Base-by-base conservation (phyloP, 2,329 filamentous ascomycete species). In the Alternaria conjuncta region DNA sequence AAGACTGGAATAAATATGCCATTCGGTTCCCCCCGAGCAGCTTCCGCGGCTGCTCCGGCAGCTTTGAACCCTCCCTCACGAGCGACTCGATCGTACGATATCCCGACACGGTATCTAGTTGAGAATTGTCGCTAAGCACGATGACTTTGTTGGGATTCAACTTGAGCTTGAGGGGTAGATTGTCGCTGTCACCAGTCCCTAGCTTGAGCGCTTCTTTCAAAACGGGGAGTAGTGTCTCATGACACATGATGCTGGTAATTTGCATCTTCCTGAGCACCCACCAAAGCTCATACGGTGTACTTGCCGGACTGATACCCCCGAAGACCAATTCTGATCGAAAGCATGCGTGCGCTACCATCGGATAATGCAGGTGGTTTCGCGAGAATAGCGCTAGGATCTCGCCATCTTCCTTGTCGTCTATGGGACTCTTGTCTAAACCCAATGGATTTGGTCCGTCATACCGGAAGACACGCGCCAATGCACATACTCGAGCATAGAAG, bases 231-330 rank as follows among this genome's bases (percentile, higher is more conserved):
- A 76, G 55, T n/a, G 67, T 63, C 59, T 77, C 75, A 47, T 78
- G 72, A 15, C 65, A 67, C 68, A 77, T 68, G 10, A 77, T 54
- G 30, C 67, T 70, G 4, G 72, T 74, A 11, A 75, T 72, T 54
- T 75, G 73, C 73, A 77, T 78, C 60, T 74, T 75, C 8, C 75
- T 53, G 54, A 77, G 45, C n/a, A 77, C 67, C 71, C 71, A 75
- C 74, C 75, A 76, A 13, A 78, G 56, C 57, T 78, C 75, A 32
- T 72, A 76, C 6, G 72, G 61, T n/a, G 75, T 78, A 18, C 67
- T 71, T 10, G 63, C 73, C 1, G 75, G 75, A 63, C 75, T 77
- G 23, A 77, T 76, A 1, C 75, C 75, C 2, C 75, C 75, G 60
- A 76, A 76, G 3, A 75, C 71, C 10, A 78, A 23, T 26, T 75